Conservation (phyloP, 1,284 basidiomycete species). For the Polyporus tsugae region DNA sequence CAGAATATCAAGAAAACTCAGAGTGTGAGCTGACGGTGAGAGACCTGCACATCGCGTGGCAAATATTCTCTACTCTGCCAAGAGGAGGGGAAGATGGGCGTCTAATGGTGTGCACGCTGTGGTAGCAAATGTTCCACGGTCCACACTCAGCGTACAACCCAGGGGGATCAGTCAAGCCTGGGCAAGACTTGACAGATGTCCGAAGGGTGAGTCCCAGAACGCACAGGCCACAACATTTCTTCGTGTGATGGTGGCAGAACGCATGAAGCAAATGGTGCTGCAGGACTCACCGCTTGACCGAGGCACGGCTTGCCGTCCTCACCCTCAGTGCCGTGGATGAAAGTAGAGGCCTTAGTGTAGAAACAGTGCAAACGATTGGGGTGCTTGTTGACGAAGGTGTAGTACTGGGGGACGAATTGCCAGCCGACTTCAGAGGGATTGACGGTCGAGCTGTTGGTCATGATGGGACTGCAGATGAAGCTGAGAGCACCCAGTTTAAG, state of each 20-base stretch:
- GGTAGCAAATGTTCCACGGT: neutral
- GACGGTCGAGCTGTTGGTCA: constrained; percentile 58
- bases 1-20: neutral
- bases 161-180: neutral
- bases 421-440: constrained; percentile 92
- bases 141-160: neutral
- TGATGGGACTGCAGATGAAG: constrained; percentile 39
- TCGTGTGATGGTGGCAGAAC: constrained; percentile 20
- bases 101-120: neutral
- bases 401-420: constrained; percentile 97
- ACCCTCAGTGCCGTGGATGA: constrained; percentile 95
- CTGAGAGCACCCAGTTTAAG: constrained; percentile 29
- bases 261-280: constrained; percentile 5
- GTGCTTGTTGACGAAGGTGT: constrained; percentile 98
- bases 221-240: neutral
- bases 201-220: too few relatives aligned
- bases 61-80: neutral
- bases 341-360: constrained; percentile 98
- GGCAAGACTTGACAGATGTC: neutral
- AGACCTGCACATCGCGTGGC: neutral
- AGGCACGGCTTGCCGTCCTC: constrained; percentile 89
- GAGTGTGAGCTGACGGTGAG: neutral
- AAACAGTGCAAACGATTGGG: constrained; percentile 98
- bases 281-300: constrained; percentile 84
- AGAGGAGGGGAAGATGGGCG: neutral